Percentiles rank a stretch among this genome's conserved stretches.
These are phyloP conservation scores for Volvox africanus DNA, from an alignment of 139 green algal genomes.

Conservation along the genomic window DNA sequence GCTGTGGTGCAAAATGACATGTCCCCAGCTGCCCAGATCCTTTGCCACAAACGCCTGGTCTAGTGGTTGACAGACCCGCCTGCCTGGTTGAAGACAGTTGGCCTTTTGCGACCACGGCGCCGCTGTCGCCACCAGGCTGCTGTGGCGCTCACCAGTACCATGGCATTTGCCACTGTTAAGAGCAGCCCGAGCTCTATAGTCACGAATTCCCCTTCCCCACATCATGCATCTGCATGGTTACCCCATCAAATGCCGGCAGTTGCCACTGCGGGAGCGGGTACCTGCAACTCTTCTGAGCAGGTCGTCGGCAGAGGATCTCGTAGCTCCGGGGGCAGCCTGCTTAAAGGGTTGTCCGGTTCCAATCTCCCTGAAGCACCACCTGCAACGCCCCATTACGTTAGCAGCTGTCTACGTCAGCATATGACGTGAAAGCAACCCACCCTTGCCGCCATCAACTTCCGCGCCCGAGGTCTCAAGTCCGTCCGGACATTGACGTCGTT, in stretches of 20 bases:
- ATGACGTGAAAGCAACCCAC: neutral
- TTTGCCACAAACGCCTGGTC: too few species aligned
- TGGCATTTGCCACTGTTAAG: neutral
- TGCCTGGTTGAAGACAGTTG: too few species aligned
- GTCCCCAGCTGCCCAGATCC: too few species aligned
- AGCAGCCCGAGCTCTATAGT: neutral
- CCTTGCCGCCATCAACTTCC: neutral
- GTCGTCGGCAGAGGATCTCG: slow-evolving; percentile 11
- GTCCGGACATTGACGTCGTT: neutral
- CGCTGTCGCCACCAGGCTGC: too few species aligned
- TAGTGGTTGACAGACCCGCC: too few species aligned
- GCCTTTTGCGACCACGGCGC: too few species aligned
- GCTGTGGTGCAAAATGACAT: too few species aligned
- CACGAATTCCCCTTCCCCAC: neutral
- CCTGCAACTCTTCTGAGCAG: slow-evolving; percentile 32
- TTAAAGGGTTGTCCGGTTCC: neutral
- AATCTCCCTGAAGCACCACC: neutral
- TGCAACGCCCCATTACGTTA: neutral
- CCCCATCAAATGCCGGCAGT: neutral
- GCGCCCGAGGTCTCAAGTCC: neutral
- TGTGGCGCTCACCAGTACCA: neutral
- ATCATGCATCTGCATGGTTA: neutral
- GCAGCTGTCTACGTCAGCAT: neutral
- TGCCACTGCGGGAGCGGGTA: neutral
- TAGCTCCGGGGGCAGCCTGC: slow-evolving; percentile 38